Conservation (phyloP, 1,284 basidiomycete species). For the Ceratobasidium sp. region DNA sequence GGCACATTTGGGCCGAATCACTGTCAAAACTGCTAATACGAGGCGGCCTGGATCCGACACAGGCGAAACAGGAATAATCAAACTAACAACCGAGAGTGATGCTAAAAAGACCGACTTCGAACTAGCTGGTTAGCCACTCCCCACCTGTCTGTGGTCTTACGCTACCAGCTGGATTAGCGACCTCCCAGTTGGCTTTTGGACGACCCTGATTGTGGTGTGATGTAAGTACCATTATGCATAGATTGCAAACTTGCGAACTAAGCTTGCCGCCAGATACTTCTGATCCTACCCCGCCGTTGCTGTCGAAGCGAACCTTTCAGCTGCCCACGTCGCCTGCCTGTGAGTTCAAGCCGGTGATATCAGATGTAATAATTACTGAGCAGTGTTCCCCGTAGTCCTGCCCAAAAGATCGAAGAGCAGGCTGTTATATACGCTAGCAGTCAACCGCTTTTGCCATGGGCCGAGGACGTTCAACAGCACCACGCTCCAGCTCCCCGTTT, state of each 20-base stretch:
- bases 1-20: not conserved
- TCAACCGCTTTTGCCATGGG: not conserved
- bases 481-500: conserved; percentile 28
- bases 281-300: not conserved
- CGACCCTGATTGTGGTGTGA: not conserved
- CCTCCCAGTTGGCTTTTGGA: not conserved
- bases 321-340: not conserved
- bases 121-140: not conserved
- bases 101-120: not conserved
- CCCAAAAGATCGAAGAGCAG: not conserved
- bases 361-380: not conserved
- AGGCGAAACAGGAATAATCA: too few species aligned
- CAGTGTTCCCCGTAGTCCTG: not conserved
- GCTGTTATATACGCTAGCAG: not conserved
- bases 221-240: not conserved
- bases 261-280: not conserved
- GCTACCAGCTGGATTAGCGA: not conserved
- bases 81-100: not conserved
- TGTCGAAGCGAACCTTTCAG: not conserved
- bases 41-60: not conserved
- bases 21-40: not conserved
- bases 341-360: not conserved
- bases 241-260: not conserved
- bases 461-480: conserved; percentile 3
- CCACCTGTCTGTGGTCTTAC: not conserved